A percentile compares a stretch with the other conserved stretches of the same genome.
Conservation (phyloP, 768 basidiomycete species). For the Boletus rubescentipes region DNA sequence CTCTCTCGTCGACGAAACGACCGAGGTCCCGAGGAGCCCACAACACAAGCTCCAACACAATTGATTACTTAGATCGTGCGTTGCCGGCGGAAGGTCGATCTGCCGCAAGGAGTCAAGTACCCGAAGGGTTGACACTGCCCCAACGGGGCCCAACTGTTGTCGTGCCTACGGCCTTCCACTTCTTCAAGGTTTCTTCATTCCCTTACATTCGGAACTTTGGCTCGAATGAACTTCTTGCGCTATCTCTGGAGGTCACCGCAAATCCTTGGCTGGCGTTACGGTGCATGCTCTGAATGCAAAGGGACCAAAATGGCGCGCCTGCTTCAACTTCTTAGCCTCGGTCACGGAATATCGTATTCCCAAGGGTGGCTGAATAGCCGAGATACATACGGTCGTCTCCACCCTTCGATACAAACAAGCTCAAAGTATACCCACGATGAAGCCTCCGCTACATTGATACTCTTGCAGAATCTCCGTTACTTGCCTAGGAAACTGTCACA, state of each 20-base stretch:
- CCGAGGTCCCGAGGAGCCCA: constrained; percentile 17
- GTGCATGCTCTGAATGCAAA: neutral
- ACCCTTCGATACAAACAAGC: constrained; percentile 3
- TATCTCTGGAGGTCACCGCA: neutral
- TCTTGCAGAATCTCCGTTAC: constrained; percentile 9
- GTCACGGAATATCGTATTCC: neutral
- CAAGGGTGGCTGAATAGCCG: neutral
- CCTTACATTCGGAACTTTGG: constrained; percentile 3
- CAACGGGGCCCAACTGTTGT: neutral
- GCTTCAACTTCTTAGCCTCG: neutral
- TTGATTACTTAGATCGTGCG: neutral
- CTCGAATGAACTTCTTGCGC: neutral
- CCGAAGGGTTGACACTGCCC: neutral
- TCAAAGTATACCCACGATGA: constrained; percentile 5
- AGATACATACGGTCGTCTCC: neutral
- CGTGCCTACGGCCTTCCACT: constrained; percentile 6
- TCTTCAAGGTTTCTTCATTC: neutral
- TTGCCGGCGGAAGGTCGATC: constrained; percentile 3
- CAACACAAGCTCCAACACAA: neutral
- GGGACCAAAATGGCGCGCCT: neutral
- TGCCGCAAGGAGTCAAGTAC: neutral
- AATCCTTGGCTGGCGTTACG: neutral
- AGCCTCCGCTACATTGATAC: neutral
- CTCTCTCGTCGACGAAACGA: neutral
- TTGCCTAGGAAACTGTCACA: constrained; percentile 23